phyloP scores from a whole-genome alignment of 2,329 filamentous ascomycete genomes.

The Geoglossum cookeanum region DNA sequence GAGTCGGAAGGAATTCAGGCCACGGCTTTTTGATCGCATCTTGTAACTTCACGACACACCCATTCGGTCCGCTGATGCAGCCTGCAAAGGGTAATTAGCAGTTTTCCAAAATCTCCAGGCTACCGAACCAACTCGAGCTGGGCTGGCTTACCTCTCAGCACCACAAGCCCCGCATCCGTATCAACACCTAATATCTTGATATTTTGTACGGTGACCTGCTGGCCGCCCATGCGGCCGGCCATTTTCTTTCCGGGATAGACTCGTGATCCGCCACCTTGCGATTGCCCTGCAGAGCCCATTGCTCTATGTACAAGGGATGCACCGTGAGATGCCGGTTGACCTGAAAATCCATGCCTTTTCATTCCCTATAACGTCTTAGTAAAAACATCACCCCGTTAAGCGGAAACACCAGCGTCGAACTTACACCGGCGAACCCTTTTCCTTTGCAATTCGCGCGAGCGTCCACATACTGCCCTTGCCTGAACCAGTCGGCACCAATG shows the following conservation, averaged over 20 bases:
- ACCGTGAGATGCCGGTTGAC: slow-evolving; percentile 85
- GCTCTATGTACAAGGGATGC: slow-evolving; percentile 86
- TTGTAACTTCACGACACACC: slow-evolving; percentile 64
- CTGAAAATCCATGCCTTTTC: slow-evolving; percentile 83
- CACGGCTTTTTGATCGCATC: slow-evolving; percentile 80
- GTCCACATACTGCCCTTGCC: slow-evolving; percentile 78
- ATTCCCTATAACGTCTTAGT: slow-evolving; percentile 38
- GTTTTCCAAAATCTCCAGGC: not conserved
- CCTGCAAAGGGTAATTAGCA: slow-evolving; percentile 21
- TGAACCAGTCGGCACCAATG: slow-evolving; percentile 79
- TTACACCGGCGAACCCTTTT: slow-evolving; percentile 73
- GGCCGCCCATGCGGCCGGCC: slow-evolving; percentile 85
- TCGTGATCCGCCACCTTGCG: slow-evolving; percentile 80
- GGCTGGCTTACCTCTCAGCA: slow-evolving; percentile 51
- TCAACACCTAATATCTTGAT: slow-evolving; percentile 78
- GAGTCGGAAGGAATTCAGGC: slow-evolving; percentile 28
- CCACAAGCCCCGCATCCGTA: slow-evolving; percentile 65
- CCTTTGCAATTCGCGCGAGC: slow-evolving; percentile 60
- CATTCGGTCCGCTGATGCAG: slow-evolving; percentile 72
- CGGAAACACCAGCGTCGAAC: slow-evolving; percentile 11
- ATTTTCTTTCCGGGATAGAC: slow-evolving; percentile 95
- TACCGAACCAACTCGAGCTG: not conserved
- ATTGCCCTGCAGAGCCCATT: slow-evolving; percentile 75
- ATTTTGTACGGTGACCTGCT: slow-evolving; percentile 80
- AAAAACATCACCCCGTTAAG: slow-evolving; percentile 3